Base-by-base conservation (phyloP, 345 rosid species). In the Xanthoceras sorbifolium region DNA sequence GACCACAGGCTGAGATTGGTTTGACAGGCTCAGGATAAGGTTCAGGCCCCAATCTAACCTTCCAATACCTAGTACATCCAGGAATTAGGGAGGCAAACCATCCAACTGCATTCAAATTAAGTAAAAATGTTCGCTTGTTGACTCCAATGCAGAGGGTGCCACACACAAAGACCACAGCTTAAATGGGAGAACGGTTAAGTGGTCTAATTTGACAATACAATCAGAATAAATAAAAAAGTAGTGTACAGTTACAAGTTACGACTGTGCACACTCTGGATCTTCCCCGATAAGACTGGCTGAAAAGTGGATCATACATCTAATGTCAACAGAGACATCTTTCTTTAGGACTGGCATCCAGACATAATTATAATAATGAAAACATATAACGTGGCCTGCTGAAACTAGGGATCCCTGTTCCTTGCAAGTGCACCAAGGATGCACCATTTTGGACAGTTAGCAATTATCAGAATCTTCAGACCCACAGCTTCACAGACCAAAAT, bases 101-200 rank as follows among this genome's bases (percentile, higher is more conserved):
- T 36, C 60, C 52, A 72, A 57, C 36, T 15, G 23, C 60, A 28
- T 26, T 48, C 36, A 28, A 29, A 48, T 28, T 28, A 29, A 29
- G 63, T 70, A 22, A 69, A 48, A 69, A 23, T 31, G 32, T 69
- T 50, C 72, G 29, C 62, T 8, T 69, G 9, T 50, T 69, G 62
- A 29, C 62, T 69, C 46, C 25, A 71, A n/a, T 26, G 64, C 20
- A 2, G 32, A 54, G 74, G 28, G 3, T 20, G 44, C 20, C 26
- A 52, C 22, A 68, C 18, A 32, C 36, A 26, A 46, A 68, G 50
- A 46, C 22, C 4, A 23, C 46, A 9, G 73, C 26, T 50, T 38
- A 20, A 20, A 71, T n/a, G 42, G 0, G 7, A 20, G 63, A 71
- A 52, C 17, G 9, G n/a, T 54, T 10, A 54, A 52, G 6, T 9